Evolutionary conservation across 371 early-diverging fungal species (phyloP), one percentile per base, ranked within the genome.

Genomic region (Actinomortierella wolfii): DNA sequence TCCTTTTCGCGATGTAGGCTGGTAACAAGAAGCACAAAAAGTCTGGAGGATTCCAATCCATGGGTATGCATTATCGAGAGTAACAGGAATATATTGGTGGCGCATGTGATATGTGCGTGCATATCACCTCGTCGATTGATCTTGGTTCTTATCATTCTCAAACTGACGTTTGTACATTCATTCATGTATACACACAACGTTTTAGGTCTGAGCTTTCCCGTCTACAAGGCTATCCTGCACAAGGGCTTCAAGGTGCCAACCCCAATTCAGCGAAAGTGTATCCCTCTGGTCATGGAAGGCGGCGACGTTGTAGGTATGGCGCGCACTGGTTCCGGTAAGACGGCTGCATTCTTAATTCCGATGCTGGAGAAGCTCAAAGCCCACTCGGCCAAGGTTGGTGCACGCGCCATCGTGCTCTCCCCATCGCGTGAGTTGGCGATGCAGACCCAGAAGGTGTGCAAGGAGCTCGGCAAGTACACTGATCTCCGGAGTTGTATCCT

Each of bases 291-390:
- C 44, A 79, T 97, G 75, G 86, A 93, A 57, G 95, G 96, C 23
- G 78, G 89, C 18, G 99, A 99, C 81, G 90, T 99, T 0, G 94
- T 99, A 1, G 99, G 93, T 59, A 96, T 99, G 94, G 98, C 99
- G 6, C 86, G 97, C 42, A 99, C 99, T 0, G 99, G 99, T 68
- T 94, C 95, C 40, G 99, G 99, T 50, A 99, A 99, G 75, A 99
- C 99, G 0, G 95, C 99, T 2, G 96, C 99, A 0, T 99, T 98
- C 79, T 63, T 97, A 62, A 92, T 99, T 54, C 99, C 99, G 3
- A 84, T 99, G 79, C 61, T 99, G 42, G 94, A 98, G 70, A 79
- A 82, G 26, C 85, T 98, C 15, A 95, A 94, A 64, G 62, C 78
- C 1, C 98, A 97, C 65, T 93, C 94, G 26, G 94, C 91, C 28